Percentiles rank a stretch among this genome's conserved stretches.
Evolutionary conservation across 1,284 basidiomycete genomes (phyloP).

Genomic region (Clitocybe nebularis): DNA sequence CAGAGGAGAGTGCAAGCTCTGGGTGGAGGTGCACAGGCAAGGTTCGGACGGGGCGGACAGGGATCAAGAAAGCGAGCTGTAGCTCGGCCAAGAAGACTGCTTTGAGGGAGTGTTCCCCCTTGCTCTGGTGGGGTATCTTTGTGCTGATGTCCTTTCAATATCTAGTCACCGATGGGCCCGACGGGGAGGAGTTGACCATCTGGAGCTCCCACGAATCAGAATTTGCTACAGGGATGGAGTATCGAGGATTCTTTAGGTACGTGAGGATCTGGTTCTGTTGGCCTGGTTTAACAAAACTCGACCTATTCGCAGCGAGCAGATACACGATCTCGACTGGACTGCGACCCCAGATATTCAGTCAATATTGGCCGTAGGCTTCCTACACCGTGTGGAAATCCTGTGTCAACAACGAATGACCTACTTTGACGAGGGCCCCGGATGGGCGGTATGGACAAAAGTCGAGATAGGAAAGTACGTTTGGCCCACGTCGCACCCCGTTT

Average conservation of each 20-base stretch:
- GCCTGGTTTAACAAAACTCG: too few species aligned
- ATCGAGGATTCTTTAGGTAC: constrained; percentile 58
- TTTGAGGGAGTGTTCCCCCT: constrained; percentile 45
- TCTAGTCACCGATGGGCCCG: constrained; percentile 50
- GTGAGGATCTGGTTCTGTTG: too few species aligned
- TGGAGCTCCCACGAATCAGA: constrained; percentile 96
- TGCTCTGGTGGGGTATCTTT: constrained; percentile 1
- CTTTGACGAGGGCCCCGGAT: constrained; percentile 77
- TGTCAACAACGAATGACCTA: constrained; percentile 89
- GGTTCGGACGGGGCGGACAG: constrained; percentile 67
- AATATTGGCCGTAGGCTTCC: constrained; percentile 83
- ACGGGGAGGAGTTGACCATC: constrained; percentile 79
- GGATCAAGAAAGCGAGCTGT: constrained; percentile 69
- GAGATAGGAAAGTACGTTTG: constrained; percentile 59
- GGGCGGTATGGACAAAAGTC: constrained; percentile 72
- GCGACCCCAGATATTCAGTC: constrained; percentile 88
- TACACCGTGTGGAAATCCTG: constrained; percentile 73
- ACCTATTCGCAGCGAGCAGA: constrained; percentile 44
- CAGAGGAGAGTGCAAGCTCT: constrained; percentile 42
- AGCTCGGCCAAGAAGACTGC: constrained; percentile 90
- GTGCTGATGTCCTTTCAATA: constrained; percentile 9
- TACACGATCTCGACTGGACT: constrained; percentile 87
- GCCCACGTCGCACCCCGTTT: constrained; percentile 3
- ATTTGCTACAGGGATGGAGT: constrained; percentile 87
- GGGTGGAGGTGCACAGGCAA: constrained; percentile 70